Conservation (phyloP, 192 early-diverging fungal genomes). For the Lobosporangium transversale region DNA sequence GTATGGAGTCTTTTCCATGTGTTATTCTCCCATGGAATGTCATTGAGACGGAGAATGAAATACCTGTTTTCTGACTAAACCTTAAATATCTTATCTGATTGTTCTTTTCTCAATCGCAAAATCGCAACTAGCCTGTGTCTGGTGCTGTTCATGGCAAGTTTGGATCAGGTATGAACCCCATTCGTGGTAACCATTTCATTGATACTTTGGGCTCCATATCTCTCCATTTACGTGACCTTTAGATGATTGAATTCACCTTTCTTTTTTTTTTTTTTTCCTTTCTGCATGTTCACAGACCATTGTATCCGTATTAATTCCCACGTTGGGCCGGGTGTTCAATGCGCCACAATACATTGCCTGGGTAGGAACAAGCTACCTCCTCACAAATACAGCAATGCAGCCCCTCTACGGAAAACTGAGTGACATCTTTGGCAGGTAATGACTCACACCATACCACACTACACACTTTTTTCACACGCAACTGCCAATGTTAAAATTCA, state of each 20-base stretch:
- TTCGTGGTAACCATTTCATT: background rate
- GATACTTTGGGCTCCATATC: background rate
- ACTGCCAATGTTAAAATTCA: no score
- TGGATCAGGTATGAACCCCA: conserved; percentile 29
- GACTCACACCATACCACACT: background rate
- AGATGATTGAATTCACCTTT: no score
- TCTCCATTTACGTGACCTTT: no score
- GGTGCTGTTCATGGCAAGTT: conserved; percentile 36
- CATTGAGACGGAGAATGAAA: no score
- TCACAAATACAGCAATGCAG: conserved; percentile 69
- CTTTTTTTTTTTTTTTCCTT: no score
- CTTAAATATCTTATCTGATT: no score
- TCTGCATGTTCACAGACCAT: no score
- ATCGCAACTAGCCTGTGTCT: conserved; percentile 29
- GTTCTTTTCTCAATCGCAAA: no score
- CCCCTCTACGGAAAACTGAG: conserved; percentile 84
- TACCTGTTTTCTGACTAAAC: no score
- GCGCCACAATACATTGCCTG: conserved; percentile 76
- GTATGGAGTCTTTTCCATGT: no score
- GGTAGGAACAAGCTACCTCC: conserved; percentile 80
- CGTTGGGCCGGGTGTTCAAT: conserved; percentile 63
- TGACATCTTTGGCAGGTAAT: conserved; percentile 73
- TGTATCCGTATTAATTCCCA: conserved; percentile 43
- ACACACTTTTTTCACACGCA: no score
- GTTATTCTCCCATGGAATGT: no score